Base-by-base conservation (phyloP, 2,329 filamentous ascomycete species). In the Elsinoe arachidis region DNA sequence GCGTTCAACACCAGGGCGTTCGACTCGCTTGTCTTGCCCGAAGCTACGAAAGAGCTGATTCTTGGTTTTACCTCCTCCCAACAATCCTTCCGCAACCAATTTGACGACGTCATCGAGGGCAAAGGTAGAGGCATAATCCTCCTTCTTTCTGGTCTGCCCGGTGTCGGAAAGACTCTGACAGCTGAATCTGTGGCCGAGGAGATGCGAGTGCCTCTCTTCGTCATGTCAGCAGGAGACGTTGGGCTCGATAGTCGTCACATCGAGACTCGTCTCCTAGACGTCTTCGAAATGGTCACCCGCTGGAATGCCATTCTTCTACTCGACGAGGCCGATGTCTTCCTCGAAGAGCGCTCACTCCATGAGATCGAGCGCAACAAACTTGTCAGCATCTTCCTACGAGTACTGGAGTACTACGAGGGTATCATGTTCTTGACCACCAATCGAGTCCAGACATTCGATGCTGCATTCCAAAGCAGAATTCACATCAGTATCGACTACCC, bases 91-190 rank as follows among this genome's bases (percentile, higher is more conserved):
- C 62, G 67, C 15, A 69, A 69, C 26, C 54, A 62, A 9, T 78
- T 79, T 61, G 76, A 79, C 62, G 77, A 80, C 60, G 68, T 80
- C 15, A 75, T 81, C 23, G 69, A 74, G 26, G 78, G 76, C 30
- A 81, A 81, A 62, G 79, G 78, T 11, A 70, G 71, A 14, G 78
- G 78, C 9, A 73, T 80, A 55, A 78, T 80, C 56, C 69, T 80
- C 57, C 70, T 80, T 3, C 71, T 81, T 1, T 72, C 70, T 44
- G 78, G 78, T 1, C 75, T 75, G 0, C 78, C 78, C 0, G 79
- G 79, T 2, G 76, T 79, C 1, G 79, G 78, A 12, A 81, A 81
- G 67, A 81, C 79, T 0, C 63, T 78, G 21, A 79, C 77, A 3
- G 75, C 74, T 5, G 77, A 79, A 61, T 73, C 71, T 46, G 71